Conservation (phyloP, 2,329 filamentous ascomycete species). For the Penicillium hesseltinei region DNA sequence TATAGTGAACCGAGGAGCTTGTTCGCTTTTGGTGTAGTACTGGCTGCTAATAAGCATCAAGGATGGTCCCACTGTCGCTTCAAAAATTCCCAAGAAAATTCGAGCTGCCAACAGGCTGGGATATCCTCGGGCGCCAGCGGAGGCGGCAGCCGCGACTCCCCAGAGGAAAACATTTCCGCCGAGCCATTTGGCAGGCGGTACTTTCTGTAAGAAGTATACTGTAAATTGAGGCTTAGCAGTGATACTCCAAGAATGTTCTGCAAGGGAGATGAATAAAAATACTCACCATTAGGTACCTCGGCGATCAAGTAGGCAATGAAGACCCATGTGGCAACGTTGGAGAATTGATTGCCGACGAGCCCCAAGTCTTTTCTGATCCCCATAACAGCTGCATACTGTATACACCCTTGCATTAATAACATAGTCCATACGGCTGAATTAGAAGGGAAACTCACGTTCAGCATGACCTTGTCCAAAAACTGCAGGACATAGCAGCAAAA, state of each 20-base stretch:
- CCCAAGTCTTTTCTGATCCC: constrained; percentile 55
- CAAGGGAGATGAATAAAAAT: not conserved
- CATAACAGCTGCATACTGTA: constrained; percentile 60
- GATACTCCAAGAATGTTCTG: not conserved
- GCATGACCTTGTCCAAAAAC: constrained; percentile 36
- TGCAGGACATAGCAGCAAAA: constrained; percentile 35
- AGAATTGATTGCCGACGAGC: constrained; percentile 59
- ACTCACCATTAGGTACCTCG: constrained; percentile 57
- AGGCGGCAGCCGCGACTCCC: constrained; percentile 39
- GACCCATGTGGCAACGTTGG: constrained; percentile 59
- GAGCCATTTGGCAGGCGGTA: constrained; percentile 48
- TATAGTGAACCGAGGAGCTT: constrained; percentile 58
- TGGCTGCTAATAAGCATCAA: constrained; percentile 61
- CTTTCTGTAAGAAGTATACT: constrained; percentile 25
- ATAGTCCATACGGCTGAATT: not conserved
- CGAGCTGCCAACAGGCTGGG: constrained; percentile 54
- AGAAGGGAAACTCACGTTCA: constrained; percentile 21
- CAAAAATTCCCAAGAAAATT: constrained; percentile 61
- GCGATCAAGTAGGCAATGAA: constrained; percentile 60
- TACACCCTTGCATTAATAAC: not conserved
- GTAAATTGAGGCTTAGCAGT: not conserved
- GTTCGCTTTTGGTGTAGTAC: constrained; percentile 59
- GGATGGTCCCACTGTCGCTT: constrained; percentile 59
- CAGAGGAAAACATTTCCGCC: constrained; percentile 58
- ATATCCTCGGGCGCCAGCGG: constrained; percentile 56